Evolutionary conservation across 192 early-diverging fungal species (phyloP), one percentile per base, ranked within the genome.

Genomic region (Coemansia sp.): DNA sequence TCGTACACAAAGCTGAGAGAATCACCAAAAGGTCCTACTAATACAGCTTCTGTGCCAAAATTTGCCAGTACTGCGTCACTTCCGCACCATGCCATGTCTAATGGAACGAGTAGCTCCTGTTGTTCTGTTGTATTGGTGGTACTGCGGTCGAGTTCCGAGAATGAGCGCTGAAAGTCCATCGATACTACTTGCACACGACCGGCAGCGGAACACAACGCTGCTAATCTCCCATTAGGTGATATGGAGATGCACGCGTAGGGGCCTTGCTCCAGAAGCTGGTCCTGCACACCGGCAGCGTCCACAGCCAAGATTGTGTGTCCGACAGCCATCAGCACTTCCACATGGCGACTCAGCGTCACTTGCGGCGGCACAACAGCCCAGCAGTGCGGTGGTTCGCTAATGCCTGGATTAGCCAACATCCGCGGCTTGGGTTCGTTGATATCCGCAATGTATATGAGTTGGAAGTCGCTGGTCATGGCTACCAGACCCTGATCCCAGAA

Each of bases 21-120:
- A 61, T 94, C 95, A 16, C 94, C 94, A 74, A 92, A 94, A 0
- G 95, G 97, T 0, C 97, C 97, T 5, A 99, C 85, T 79, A 99
- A 88, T 25, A 94, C 74, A 16, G 94, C 84, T 49, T 89, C 85
- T 62, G 87, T 86, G 47, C 89, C 89, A 87, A 92, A 94, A 68
- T 92, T 92, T 12, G 91, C 67, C 2, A 96, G 85, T 9, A 94
- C 97, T 0, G 95, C 90, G 64, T 99, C 97, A 23, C 84, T 91
- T n/a, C 95, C 95, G 72, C 97, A 98, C 95, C 94, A 71, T 8
- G 70, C 72, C 4, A 82, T 62, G 9, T 81, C 63, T 19, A 48
- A 3, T 0, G 66, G 67, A 19, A 44, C 14, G 3, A 44, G 9
- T 14, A 44, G 10, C 2, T 44, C 38, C 2, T 30, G 28, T 30